Conservation (phyloP, 2,329 filamentous ascomycete species). For the Ascochyta fabae region DNA sequence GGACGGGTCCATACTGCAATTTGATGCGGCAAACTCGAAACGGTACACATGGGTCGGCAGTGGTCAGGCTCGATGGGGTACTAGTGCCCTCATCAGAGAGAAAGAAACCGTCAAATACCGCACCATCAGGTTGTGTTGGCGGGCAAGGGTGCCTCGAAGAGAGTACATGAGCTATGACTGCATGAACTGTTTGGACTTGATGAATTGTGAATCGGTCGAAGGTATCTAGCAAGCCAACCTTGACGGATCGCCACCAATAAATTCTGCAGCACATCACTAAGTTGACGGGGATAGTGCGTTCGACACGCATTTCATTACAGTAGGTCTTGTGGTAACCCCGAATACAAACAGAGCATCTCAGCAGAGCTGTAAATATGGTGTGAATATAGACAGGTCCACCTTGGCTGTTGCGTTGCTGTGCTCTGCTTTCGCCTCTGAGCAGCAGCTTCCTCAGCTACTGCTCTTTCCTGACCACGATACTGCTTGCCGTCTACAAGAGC, state of each 20-base stretch:
- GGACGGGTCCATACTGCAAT: slow-evolving; percentile 17
- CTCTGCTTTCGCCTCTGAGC: background rate
- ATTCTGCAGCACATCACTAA: background rate
- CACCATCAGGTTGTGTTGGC: slow-evolving; percentile 31
- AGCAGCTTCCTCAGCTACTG: background rate
- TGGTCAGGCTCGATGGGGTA: slow-evolving; percentile 18
- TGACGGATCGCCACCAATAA: background rate
- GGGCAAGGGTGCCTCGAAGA: slow-evolving; percentile 24
- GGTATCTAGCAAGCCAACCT: background rate
- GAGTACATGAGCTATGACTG: slow-evolving; percentile 35
- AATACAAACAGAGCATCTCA: no score
- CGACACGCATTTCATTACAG: background rate
- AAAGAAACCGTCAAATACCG: slow-evolving; percentile 16
- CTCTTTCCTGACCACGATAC: background rate
- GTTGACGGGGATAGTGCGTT: background rate
- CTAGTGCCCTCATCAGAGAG: slow-evolving; percentile 9
- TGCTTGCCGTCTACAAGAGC: background rate
- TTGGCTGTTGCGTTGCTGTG: background rate
- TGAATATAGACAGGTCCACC: background rate
- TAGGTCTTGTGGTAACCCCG: background rate
- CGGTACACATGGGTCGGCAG: slow-evolving; percentile 26
- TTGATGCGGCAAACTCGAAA: slow-evolving; percentile 17
- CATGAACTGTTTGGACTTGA: slow-evolving; percentile 27
- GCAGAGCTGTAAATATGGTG: background rate
- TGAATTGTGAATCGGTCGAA: slow-evolving; percentile 2